phyloP scores from a whole-genome alignment of 2,329 filamentous ascomycete genomes.

The Magnaporthiopsis incrustans region DNA sequence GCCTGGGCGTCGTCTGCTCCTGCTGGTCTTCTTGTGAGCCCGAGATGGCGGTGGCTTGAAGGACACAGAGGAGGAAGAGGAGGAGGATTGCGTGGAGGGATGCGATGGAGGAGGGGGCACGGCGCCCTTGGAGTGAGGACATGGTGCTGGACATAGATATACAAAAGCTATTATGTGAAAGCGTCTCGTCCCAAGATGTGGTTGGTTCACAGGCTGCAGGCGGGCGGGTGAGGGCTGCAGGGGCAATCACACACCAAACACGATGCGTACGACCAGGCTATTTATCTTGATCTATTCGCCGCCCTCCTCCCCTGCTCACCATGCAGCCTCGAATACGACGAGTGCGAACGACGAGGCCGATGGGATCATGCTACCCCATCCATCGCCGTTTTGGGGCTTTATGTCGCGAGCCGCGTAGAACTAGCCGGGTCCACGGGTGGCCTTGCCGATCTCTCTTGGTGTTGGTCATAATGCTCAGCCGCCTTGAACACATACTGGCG shows the following conservation, averaged over 20 bases:
- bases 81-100: not conserved
- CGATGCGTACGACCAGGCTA: not conserved
- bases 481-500: not conserved
- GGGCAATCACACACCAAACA: not conserved
- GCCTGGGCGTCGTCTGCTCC: not conserved
- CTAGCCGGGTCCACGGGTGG: not conserved
- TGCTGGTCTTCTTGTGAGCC: not conserved
- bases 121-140: not conserved
- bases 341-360: not conserved
- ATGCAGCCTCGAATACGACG: not conserved
- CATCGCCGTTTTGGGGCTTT: not conserved
- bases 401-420: not conserved
- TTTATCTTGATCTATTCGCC: not conserved
- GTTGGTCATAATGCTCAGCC: too few relatives aligned
- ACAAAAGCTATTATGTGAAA: too few relatives aligned
- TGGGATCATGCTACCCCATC: not conserved
- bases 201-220: too few relatives aligned
- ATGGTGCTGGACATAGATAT: not conserved
- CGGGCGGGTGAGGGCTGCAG: too few relatives aligned
- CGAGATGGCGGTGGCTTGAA: not conserved
- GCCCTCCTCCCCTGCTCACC: too few relatives aligned
- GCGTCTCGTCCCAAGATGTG: too few relatives aligned
- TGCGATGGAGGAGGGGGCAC: not conserved
- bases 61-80: not conserved
- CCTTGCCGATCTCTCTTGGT: not conserved